Base-by-base conservation (phyloP, 202 grass and related monocot species). In the Panicum hallii region DNA sequence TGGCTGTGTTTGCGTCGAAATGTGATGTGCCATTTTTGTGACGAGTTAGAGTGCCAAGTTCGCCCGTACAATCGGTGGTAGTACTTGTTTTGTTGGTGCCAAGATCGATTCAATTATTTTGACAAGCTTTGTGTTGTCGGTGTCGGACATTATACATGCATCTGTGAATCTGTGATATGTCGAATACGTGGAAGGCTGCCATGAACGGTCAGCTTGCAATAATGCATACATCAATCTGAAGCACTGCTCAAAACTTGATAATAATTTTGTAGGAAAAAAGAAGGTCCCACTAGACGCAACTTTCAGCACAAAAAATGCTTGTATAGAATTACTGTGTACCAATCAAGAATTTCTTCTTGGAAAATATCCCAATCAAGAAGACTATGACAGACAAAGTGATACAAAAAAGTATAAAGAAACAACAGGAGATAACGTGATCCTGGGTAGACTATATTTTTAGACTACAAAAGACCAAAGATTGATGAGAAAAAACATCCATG, bases 81-180 rank as follows among this genome's bases (percentile, higher is more conserved):
- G 1, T 50, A 16, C 10, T 70, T 26, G 4, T 53, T 70, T 13
- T 46, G 44, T 38, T 38, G 6, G 56, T 60, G 40, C 11, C 34
- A 3, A 78, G 67, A 68, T 79, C 12, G 41, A 16, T 16, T 87
- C 42, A 34, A 87, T 83, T 87, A 63, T 83, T 6, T 79, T 63
- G 19, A 7, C 1, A 41, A 41, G 52, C 26, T 87, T 82, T 86
- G 22, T 38, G 28, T 47, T 87, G 69, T 87, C 80, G 36, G 75
- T 70, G 53, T 75, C 14, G 67, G 70, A 54, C 52, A 67, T 68
- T 68, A 30, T 50, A 36, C 26, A 10, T 34, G 15, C 9, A 36
- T 53, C 20, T 38, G 6, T 40, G 38, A 65, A 36, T 53, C 20
- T 38, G 3, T 40, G 38, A 65, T 5, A 42, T 66, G 3, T 66